Conservation (phyloP, 371 early-diverging fungal genomes). For the Circinella minor region DNA sequence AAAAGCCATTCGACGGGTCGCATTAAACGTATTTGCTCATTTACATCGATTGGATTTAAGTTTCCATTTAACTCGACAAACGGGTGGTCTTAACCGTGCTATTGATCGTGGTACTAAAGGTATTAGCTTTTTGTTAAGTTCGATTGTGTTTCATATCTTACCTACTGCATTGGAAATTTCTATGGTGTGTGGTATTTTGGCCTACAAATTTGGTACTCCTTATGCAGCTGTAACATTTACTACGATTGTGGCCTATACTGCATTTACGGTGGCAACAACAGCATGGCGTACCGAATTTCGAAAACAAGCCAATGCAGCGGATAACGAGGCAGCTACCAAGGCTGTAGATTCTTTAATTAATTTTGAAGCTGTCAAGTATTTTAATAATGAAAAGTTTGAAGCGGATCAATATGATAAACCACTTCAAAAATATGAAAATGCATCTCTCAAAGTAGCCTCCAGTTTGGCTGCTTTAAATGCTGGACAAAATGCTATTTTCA, state of each 20-base stretch:
- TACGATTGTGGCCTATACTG: constrained; percentile 86
- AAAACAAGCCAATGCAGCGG: constrained; percentile 90
- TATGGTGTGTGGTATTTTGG: constrained; percentile 93
- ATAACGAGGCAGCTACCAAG: constrained; percentile 90
- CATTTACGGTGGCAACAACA: constrained; percentile 88
- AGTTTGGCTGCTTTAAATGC: constrained; percentile 91
- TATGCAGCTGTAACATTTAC: constrained; percentile 86
- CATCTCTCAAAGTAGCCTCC: constrained; percentile 88
- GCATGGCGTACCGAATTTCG: constrained; percentile 89
- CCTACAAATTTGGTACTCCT: constrained; percentile 81
- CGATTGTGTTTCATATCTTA: constrained; percentile 91
- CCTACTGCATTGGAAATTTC: constrained; percentile 95
- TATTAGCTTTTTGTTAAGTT: constrained; percentile 90
- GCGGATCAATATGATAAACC: constrained; percentile 83
- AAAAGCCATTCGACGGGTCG: constrained; percentile 88
- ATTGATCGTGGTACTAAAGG: constrained; percentile 99
- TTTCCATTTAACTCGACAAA: constrained; percentile 91
- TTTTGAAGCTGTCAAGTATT: constrained; percentile 96
- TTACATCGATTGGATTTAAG: constrained; percentile 83
- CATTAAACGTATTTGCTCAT: constrained; percentile 87
- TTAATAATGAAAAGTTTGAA: constrained; percentile 91
- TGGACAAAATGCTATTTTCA: constrained; percentile 93
- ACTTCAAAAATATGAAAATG: constrained; percentile 85
- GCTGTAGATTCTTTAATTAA: constrained; percentile 95
- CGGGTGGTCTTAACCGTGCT: constrained; percentile 93